A percentile compares a stretch with the other conserved stretches of the same genome.
Conservation (phyloP, 2,329 filamentous ascomycete species). For the Phaeoacremonium minimum region DNA sequence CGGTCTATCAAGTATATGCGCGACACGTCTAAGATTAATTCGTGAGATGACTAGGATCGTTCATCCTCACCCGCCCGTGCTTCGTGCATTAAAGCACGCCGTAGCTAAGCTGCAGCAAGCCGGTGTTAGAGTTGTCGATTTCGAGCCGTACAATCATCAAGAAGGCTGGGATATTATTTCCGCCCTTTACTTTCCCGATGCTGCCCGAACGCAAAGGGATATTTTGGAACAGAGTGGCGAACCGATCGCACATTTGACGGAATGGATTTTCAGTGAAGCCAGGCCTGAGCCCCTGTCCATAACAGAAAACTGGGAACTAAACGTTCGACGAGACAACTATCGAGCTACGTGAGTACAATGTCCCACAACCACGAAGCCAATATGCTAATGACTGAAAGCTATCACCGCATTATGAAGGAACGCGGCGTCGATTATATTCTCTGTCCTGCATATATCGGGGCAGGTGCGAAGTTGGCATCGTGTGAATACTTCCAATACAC, state of each 20-base stretch:
- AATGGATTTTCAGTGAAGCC: slow-evolving; percentile 14
- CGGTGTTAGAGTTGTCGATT: slow-evolving; percentile 16
- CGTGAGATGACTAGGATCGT: slow-evolving; percentile 11
- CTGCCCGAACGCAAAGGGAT: slow-evolving; percentile 9
- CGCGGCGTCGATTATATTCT: too few species aligned
- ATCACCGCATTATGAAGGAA: too few species aligned
- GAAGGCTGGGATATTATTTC: slow-evolving; percentile 14
- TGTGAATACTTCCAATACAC: too few species aligned
- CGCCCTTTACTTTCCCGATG: slow-evolving; percentile 19
- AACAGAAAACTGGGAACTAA: too few species aligned
- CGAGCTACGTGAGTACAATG: too few species aligned
- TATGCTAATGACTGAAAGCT: too few species aligned
- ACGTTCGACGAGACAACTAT: too few species aligned
- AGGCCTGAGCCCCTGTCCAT: slow-evolving; percentile 2
- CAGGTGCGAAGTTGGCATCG: too few species aligned
- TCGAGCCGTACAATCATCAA: slow-evolving; percentile 14
- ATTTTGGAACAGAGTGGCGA: slow-evolving; percentile 17
- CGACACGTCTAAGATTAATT: too few species aligned
- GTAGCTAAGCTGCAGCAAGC: slow-evolving; percentile 11
- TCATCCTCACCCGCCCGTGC: slow-evolving; percentile 18
- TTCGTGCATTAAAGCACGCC: slow-evolving; percentile 11
- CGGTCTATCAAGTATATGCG: not conserved
- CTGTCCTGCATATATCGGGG: too few species aligned
- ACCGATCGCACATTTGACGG: slow-evolving; percentile 19
- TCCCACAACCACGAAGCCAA: too few species aligned